Evolutionary conservation across 1,139 yeast species (phyloP).

Genomic region (Pichia sp.): DNA sequence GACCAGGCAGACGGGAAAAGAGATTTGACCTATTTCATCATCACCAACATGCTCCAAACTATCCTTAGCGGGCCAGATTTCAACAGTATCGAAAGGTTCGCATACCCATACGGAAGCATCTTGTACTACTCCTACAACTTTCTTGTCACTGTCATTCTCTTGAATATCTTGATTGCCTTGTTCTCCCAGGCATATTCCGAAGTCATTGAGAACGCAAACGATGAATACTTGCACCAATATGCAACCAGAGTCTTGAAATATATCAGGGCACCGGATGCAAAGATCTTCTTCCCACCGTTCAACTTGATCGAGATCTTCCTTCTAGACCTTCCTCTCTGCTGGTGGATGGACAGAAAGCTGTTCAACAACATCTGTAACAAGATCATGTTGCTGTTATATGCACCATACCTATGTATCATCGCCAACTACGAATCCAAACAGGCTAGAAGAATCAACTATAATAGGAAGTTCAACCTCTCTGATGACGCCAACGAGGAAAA

Average conservation of each 20-base stretch:
- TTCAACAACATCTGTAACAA: conserved; percentile 27
- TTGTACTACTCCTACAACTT: conserved; percentile 75
- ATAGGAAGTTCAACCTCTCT: conserved; percentile 57
- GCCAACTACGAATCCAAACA: conserved; percentile 59
- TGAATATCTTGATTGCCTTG: conserved; percentile 79
- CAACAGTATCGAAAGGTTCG: conserved; percentile 59
- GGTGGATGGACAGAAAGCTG: conserved; percentile 32
- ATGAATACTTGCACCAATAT: conserved; percentile 79
- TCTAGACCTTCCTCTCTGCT: conserved; percentile 38
- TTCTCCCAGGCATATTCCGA: conserved; percentile 80
- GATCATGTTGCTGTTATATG: conserved; percentile 61
- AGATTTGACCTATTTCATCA: conserved; percentile 64
- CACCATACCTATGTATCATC: conserved; percentile 60
- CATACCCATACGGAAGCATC: conserved; percentile 79
- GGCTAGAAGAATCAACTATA: conserved; percentile 69
- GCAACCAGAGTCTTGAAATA: conserved; percentile 81
- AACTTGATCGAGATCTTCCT: conserved; percentile 63
- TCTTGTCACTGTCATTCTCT: conserved; percentile 64
- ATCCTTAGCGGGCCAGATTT: conserved; percentile 24
- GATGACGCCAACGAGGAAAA: conserved; percentile 83
- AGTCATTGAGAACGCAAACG: conserved; percentile 76
- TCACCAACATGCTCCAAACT: conserved; percentile 64
- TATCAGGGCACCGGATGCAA: conserved; percentile 83
- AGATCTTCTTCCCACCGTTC: conserved; percentile 82
- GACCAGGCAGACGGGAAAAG: conserved; percentile 84